These are phyloP conservation scores for Cordia subcordata DNA, from an alignment of 257 asterid species.

Conservation along the genomic window DNA sequence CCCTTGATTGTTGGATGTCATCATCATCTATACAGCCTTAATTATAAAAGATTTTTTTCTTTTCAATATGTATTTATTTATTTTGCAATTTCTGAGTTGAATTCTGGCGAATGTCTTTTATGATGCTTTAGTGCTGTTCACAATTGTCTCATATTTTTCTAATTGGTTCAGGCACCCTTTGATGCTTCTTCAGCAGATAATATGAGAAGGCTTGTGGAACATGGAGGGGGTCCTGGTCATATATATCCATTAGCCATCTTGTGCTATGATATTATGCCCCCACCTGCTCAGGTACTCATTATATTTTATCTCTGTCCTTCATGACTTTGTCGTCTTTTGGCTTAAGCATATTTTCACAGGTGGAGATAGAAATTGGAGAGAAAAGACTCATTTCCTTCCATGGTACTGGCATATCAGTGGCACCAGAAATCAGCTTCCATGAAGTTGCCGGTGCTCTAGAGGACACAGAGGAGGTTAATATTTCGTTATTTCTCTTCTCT, in stretches of 20 bases:
- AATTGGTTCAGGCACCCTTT: conserved; percentile 60
- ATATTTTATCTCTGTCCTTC: neutral
- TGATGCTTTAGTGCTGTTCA: neutral
- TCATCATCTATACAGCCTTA: too few species aligned
- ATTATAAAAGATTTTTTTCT: too few species aligned
- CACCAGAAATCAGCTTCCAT: conserved; percentile 41
- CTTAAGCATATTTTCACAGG: conserved; percentile 31
- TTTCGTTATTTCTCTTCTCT: neutral
- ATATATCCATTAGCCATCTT: conserved; percentile 69
- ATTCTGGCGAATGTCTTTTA: neutral
- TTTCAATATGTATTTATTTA: too few species aligned
- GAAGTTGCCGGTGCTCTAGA: conserved; percentile 45
- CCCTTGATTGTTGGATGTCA: too few species aligned
- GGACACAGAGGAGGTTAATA: conserved; percentile 67
- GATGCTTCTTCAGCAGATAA: conserved; percentile 70
- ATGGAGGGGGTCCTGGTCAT: conserved; percentile 73
- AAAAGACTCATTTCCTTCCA: conserved; percentile 71
- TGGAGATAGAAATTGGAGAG: conserved; percentile 92
- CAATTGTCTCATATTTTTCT: neutral
- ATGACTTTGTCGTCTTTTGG: conserved; percentile 5
- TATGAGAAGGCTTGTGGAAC: conserved; percentile 82
- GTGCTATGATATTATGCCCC: conserved; percentile 82
- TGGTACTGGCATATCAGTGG: conserved; percentile 80
- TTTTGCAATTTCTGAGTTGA: too few species aligned
- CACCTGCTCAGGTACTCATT: conserved; percentile 70